Evolutionary conservation across 2,329 filamentous ascomycete genomes (phyloP), one percentile per base, ranked within the genome.

Genomic region (Venturia aucupariae): DNA sequence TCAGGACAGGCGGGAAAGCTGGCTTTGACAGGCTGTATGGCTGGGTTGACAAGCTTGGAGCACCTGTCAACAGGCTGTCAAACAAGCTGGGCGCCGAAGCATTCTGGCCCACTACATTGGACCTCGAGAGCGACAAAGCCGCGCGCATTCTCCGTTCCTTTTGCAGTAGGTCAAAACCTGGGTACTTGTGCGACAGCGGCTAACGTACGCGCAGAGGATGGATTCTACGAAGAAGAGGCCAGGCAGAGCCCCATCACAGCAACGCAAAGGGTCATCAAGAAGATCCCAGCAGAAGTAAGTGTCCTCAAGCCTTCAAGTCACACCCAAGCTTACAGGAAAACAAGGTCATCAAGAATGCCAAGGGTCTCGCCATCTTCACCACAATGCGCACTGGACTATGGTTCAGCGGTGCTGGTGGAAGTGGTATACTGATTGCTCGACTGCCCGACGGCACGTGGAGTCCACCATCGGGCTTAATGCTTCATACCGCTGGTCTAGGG

Each of bases 301-400:
- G 17, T 44, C 7, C 30, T 35, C 22, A 15, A 3, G 30, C 8
- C 24, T 27, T 1, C 22, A 22, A 32, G 10, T 2, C 32, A n/a
- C 27, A 30, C 51, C 5, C 11, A 57, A 1, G 15, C 30, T 57
- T 11, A 42, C 22, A 61, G 35, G n/a, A 32, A 27, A 42, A 35
- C 2, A 60, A 88, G 71, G 90, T 97, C 65, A 90, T 97, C 69
- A 86, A 90, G 72, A 90, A 94, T 76, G 92, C 92, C 35, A 91
- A 93, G 69, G 93, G 91, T 13, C 83, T 97, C 65, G 92, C 91
- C 64, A 90, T 97, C 69, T 97, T 97, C 78, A 96, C 92, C 0
- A 96, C 91, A 38, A 96, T 97, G 91, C 87, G 93, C 66, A 93
- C 90, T 17, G 93, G 93, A 15, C 79, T 97, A 39, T 96, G 92